A percentile compares a stretch with the other conserved stretches of the same genome.
phyloP scores from a whole-genome alignment of 306 rosid genomes.

The Ceratonia siliqua region DNA sequence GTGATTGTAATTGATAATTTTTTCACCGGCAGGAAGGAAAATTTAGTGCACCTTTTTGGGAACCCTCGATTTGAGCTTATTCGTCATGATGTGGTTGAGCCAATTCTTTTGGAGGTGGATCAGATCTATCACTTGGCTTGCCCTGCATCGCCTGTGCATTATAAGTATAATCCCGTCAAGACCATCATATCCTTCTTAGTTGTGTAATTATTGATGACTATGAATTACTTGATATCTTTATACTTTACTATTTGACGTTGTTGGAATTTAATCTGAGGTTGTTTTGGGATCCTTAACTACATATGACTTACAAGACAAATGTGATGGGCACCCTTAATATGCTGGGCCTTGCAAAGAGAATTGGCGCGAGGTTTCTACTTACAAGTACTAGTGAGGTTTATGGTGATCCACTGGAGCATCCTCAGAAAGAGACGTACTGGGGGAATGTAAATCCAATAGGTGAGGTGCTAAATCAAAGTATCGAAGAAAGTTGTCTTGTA shows the following conservation, averaged over 20 bases:
- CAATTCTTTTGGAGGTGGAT: constrained; percentile 71
- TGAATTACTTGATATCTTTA: not conserved
- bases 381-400: constrained; percentile 95
- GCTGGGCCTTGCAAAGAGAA: constrained; percentile 91
- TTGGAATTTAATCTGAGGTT: not conserved
- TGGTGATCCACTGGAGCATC: constrained; percentile 97
- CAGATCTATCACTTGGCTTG: constrained; percentile 85
- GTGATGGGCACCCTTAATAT: constrained; percentile 85
- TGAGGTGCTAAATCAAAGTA: constrained; percentile 38
- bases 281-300: constrained; percentile 51
- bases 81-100: constrained; percentile 71
- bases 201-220: not conserved
- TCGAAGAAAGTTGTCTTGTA: not conserved
- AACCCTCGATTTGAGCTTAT: constrained; percentile 65
- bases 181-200: constrained; percentile 67
- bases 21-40: constrained; percentile 65
- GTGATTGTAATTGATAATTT: constrained; percentile 70
- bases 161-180: constrained; percentile 76
- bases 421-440: constrained; percentile 97
- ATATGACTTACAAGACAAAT: constrained; percentile 67
- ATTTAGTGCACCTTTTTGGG: constrained; percentile 55
- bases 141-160: constrained; percentile 80
- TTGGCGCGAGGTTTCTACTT: constrained; percentile 76
- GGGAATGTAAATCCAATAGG: constrained; percentile 99
- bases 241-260: not conserved